Percentiles rank a stretch among this genome's conserved stretches.
phyloP scores from a whole-genome alignment of 768 basidiomycete genomes.

The Amanita phalloides region DNA sequence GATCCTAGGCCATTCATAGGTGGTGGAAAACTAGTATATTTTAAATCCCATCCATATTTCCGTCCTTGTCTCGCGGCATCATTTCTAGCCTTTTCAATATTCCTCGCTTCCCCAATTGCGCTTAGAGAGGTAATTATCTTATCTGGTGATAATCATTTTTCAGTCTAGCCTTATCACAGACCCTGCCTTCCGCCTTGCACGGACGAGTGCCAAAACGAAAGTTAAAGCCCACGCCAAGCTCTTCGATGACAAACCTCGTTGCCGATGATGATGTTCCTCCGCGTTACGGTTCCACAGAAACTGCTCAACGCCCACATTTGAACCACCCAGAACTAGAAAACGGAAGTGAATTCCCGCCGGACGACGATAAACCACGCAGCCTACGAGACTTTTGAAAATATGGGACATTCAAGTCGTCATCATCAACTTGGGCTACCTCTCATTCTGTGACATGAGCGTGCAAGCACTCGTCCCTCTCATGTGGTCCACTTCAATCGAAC shows the following conservation, averaged over 20 bases:
- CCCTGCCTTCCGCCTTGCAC: neutral
- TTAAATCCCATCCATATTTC: slow-evolving; percentile 23
- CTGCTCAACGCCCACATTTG: neutral
- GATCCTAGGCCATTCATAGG: slow-evolving; percentile 18
- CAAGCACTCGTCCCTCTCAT: slow-evolving; percentile 15
- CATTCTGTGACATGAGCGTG: neutral
- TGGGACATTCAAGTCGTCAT: neutral
- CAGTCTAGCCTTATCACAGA: neutral
- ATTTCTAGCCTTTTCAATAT: slow-evolving; percentile 11
- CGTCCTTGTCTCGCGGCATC: slow-evolving; percentile 22
- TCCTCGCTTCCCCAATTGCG: slow-evolving; percentile 11
- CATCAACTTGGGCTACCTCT: neutral
- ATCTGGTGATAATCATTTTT: neutral
- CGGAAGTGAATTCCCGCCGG: neutral
- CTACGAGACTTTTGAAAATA: neutral
- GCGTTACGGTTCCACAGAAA: neutral
- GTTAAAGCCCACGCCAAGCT: neutral
- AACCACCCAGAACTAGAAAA: neutral
- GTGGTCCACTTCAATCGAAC: slow-evolving; percentile 36
- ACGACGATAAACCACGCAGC: neutral
- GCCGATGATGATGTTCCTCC: neutral
- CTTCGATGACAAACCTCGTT: neutral
- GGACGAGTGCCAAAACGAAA: neutral
- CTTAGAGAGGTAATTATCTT: slow-evolving; percentile 17
- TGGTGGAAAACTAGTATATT: slow-evolving; percentile 16